Base-by-base conservation (phyloP, 768 basidiomycete genomes). In the Lactarius hengduanensis region DNA sequence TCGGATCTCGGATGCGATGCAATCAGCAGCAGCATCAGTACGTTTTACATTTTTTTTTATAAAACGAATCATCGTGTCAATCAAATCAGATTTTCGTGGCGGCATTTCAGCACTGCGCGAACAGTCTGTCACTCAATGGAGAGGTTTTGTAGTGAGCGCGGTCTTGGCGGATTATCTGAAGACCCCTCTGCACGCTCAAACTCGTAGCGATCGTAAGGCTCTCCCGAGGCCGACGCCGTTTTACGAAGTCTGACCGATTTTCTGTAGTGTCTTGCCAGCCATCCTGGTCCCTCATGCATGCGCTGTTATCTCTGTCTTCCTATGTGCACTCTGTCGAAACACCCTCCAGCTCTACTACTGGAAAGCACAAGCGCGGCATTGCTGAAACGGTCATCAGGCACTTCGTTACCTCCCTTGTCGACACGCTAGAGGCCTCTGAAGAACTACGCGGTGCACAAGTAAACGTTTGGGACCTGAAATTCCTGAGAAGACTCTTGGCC, bases 261-360 rank as follows among this genome's bases (percentile, higher is more conserved):
- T 55, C 11, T 34, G 53, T 32, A 67, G 66, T 30, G 7, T 20
- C 50, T 55, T 28, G 30, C 50, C 61, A 62, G 18, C 57, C 62
- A n/a, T 67, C 66, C 26, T 63, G 41, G 57, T 47, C 62, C 30
- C 66, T 67, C 4, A 63, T 67, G 66, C 61, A 67, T 45, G 66
- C 66, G 7, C 16, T 67, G 3, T 38, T 59, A 22, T 63, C 62
- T 8, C 41, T 67, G 13, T 54, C 66, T 54, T 62, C 50, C 20
- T 47, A 53, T 45, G 18, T 67, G n/a, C 58, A 63, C 13, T 63
- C 66, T 20, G 32, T 67, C 38, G 62, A 63, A 8, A 20, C 62
- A 16, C 40, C 53, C 2, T 59, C 66, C 20, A 30, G 54, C 26
- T 30, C 32, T 3, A 13, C 40, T 20, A n/a, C n/a, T n/a, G n/a